Evolutionary conservation across 1,139 yeast species (phyloP).

Genomic region (Protomyces macrosporus): DNA sequence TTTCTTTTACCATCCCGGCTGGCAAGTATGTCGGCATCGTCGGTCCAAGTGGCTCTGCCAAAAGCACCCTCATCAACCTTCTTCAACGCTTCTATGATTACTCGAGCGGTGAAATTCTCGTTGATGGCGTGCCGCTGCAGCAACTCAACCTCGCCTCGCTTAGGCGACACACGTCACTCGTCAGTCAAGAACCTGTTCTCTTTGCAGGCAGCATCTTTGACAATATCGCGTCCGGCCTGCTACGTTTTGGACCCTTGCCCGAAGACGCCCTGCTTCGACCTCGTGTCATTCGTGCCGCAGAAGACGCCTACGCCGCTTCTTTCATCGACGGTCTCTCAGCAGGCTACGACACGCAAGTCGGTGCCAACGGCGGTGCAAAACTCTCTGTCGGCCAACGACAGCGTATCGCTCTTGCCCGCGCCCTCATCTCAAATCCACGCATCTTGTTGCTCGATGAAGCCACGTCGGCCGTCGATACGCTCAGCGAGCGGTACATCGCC

Average conservation of each 20-base stretch:
- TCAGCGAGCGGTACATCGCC: slow-evolving; percentile 70
- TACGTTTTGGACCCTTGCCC: slow-evolving; percentile 37
- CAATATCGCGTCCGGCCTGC: slow-evolving; percentile 60
- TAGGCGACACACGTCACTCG: slow-evolving; percentile 52
- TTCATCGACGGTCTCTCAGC: slow-evolving; percentile 55
- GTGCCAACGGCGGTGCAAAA: slow-evolving; percentile 55
- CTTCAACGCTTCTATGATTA: slow-evolving; percentile 50
- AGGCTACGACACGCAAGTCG: slow-evolving; percentile 63
- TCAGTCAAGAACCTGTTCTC: slow-evolving; percentile 64
- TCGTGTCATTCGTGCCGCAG: slow-evolving; percentile 51
- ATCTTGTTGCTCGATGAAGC: slow-evolving; percentile 70
- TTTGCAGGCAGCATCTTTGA: slow-evolving; percentile 64
- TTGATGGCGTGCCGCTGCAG: slow-evolving; percentile 46
- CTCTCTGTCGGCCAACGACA: slow-evolving; percentile 80
- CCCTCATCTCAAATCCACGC: slow-evolving; percentile 57
- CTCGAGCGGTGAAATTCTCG: slow-evolving; percentile 39
- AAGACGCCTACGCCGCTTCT: slow-evolving; percentile 38
- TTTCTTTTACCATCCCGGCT: slow-evolving; percentile 46
- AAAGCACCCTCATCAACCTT: slow-evolving; percentile 58
- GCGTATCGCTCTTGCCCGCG: slow-evolving; percentile 68
- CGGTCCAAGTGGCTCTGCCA: slow-evolving; percentile 78
- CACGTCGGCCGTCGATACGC: slow-evolving; percentile 68
- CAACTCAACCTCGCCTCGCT: slow-evolving; percentile 47
- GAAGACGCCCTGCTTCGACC: slow-evolving; percentile 33
- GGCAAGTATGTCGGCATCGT: slow-evolving; percentile 57